phyloP scores from a whole-genome alignment of 768 basidiomycete species.

The Pleurotus eryngii region DNA sequence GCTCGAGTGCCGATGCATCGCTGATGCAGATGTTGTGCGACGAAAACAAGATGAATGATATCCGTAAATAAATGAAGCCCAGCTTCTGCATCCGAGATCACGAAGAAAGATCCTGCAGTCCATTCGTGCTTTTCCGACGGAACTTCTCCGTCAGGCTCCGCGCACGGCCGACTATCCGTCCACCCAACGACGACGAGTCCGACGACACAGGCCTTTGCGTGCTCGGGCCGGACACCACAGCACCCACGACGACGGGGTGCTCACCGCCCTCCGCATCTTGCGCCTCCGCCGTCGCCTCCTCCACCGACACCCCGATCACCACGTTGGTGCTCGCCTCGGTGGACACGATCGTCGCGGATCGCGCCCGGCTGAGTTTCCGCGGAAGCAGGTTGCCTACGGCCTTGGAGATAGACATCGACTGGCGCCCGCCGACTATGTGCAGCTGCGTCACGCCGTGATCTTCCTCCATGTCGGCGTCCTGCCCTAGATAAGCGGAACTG shows the following conservation, averaged over 20 bases:
- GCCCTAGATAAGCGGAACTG: slow-evolving; percentile 1
- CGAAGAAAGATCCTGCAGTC: too few relatives aligned
- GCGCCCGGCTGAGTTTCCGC: slow-evolving; percentile 5
- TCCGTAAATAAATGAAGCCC: too few relatives aligned
- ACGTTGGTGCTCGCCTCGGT: slow-evolving; percentile 1
- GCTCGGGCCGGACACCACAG: neutral
- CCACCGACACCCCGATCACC: slow-evolving; percentile 8
- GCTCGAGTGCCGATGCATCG: too few relatives aligned
- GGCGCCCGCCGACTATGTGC: neutral
- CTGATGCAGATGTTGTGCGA: too few relatives aligned
- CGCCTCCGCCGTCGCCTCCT: slow-evolving; percentile 5
- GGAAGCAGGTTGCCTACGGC: slow-evolving; percentile 8
- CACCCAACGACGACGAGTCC: neutral
- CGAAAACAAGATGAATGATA: too few relatives aligned
- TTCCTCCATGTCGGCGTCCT: slow-evolving; percentile 2
- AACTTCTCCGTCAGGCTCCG: slow-evolving; percentile 7
- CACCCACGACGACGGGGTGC: neutral
- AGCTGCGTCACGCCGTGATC: slow-evolving; percentile 4
- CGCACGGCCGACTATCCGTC: neutral
- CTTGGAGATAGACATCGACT: slow-evolving; percentile 1
- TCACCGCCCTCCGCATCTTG: neutral
- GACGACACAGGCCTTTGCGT: neutral
- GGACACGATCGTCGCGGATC: neutral
- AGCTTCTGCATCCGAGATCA: neutral
- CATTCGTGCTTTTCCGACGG: slow-evolving; percentile 4